These are phyloP conservation scores for Mesostigma viride DNA, from an alignment of 139 green algal species.

Conservation along the genomic window DNA sequence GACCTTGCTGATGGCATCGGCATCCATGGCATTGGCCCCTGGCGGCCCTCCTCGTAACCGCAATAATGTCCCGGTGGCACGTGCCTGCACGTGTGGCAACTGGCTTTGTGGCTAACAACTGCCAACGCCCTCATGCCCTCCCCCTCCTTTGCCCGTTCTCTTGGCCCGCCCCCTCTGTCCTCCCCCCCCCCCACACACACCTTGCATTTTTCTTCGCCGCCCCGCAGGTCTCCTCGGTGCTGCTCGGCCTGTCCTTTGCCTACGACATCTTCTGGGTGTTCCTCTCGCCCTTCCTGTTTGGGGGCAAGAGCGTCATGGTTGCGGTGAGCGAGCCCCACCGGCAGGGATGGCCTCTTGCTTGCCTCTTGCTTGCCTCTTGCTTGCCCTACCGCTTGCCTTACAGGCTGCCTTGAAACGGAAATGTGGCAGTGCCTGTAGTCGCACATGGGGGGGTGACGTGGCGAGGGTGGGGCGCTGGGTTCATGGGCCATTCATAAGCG, in stretches of 20 bases:
- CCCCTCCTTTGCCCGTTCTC: not conserved
- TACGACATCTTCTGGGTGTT: slow-evolving; percentile 95
- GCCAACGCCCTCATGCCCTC: not conserved
- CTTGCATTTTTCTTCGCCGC: not conserved
- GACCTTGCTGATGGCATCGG: too few relatives aligned
- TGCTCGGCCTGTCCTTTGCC: slow-evolving; percentile 59
- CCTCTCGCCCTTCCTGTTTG: slow-evolving; percentile 69
- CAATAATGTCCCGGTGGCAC: not conserved
- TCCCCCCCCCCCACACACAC: not conserved
- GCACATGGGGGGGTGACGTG: too few relatives aligned
- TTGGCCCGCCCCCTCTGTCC: not conserved
- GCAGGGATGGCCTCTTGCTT: too few relatives aligned
- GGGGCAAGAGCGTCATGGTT: slow-evolving; percentile 73
- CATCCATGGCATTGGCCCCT: too few relatives aligned
- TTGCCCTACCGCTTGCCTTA: too few relatives aligned
- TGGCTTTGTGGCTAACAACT: not conserved
- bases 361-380: too few relatives aligned
- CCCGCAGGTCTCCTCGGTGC: slow-evolving; percentile 40
- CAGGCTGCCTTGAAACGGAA: too few relatives aligned
- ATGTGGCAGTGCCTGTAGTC: too few relatives aligned
- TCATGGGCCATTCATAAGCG: too few relatives aligned
- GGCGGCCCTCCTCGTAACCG: not conserved
- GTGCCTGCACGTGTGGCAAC: not conserved
- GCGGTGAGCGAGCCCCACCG: slow-evolving; percentile 41
- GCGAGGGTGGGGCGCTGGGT: too few relatives aligned